Evolutionary conservation across 305 asterid genomes (phyloP), one percentile per base, ranked within the genome.

Genomic region (Fraxinus latifolia): DNA sequence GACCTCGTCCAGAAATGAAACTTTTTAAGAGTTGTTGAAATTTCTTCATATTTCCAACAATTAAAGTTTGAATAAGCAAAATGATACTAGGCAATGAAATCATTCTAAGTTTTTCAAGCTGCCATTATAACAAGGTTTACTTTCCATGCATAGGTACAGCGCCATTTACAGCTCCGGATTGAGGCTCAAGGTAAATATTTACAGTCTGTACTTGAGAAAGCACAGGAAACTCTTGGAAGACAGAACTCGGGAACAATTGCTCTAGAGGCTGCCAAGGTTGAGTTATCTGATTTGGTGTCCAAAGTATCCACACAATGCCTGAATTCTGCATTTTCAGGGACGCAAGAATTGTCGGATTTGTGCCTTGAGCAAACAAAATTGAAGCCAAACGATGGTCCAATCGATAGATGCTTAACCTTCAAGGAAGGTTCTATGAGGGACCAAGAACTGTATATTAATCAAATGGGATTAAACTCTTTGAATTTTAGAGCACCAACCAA

Each of bases 141-240:
- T 74, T 74, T 79, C 84, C 85, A 77, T 82, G 67, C 79, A 81
- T 82, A 96, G 99, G 99, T 96, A 80, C 99, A 95, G 78, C 93
- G 97, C 33, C 97, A 92, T 84, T 87, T 95, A 87, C 99, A 95
- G 92, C 91, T 95, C 84, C 81, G 95, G 37, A 91, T 95, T 86
- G 98, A 95, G 92, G 97, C 98, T 53, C 98, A 95, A 87, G 98
- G 98, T 42, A 95, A 95, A 88, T 93, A 93, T 80, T 80, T 95
- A 80, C 97, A 96, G 86, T 84, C 90, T 17, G 99, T 96, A 76
- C 93, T 96, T 44, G 98, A 96, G 86, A 93, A 92, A 81, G 98
- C 99, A 79, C 98, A 96, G 70, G 98, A 95, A 80, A 92, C 97
- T 50, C 93, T 96, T 39, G 97, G 97, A 83, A 89, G 89, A 75